These are phyloP conservation scores for Aspergillus eucalypticola DNA, from an alignment of 2,329 filamentous ascomycete species.

Conservation along the genomic window DNA sequence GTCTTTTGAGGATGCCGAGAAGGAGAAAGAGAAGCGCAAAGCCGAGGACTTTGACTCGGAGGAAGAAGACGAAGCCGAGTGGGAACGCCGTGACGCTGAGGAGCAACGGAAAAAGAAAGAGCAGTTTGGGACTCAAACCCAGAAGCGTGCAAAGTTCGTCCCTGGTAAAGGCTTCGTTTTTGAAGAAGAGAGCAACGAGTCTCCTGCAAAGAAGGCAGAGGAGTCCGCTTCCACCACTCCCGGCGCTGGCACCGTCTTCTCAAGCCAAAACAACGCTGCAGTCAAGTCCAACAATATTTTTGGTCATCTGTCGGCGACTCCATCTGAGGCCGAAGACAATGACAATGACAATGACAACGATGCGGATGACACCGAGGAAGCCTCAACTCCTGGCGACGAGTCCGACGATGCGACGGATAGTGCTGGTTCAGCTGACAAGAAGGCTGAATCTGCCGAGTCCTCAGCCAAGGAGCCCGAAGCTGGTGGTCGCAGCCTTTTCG, in stretches of 20 bases:
- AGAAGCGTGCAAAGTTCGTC: constrained; percentile 34
- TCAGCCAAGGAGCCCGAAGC: constrained; percentile 23
- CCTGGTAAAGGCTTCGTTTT: constrained; percentile 37
- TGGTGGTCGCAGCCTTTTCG: constrained; percentile 38
- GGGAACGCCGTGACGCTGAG: constrained; percentile 49
- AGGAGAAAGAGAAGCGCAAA: constrained; percentile 51
- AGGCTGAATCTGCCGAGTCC: constrained; percentile 21
- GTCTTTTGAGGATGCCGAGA: constrained; percentile 43
- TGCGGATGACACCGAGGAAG: constrained; percentile 31
- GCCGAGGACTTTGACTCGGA: constrained; percentile 55
- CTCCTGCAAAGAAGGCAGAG: constrained; percentile 24
- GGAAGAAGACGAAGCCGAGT: constrained; percentile 52
- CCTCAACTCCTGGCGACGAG: constrained; percentile 25
- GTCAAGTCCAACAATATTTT: constrained; percentile 39
- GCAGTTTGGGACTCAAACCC: constrained; percentile 41
- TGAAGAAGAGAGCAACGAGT: constrained; percentile 25
- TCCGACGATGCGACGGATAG: constrained; percentile 20
- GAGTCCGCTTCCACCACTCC: constrained; percentile 17
- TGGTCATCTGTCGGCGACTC: constrained; percentile 36
- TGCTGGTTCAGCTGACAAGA: constrained; percentile 12
- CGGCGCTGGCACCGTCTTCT: constrained; percentile 26
- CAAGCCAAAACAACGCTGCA: constrained; percentile 28
- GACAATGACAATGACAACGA: constrained; percentile 22
- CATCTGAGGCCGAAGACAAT: constrained; percentile 25
- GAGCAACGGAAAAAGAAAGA: constrained; percentile 48